Conservation (phyloP, 2,329 filamentous ascomycete genomes). For the Periglandula ipomoeae region DNA sequence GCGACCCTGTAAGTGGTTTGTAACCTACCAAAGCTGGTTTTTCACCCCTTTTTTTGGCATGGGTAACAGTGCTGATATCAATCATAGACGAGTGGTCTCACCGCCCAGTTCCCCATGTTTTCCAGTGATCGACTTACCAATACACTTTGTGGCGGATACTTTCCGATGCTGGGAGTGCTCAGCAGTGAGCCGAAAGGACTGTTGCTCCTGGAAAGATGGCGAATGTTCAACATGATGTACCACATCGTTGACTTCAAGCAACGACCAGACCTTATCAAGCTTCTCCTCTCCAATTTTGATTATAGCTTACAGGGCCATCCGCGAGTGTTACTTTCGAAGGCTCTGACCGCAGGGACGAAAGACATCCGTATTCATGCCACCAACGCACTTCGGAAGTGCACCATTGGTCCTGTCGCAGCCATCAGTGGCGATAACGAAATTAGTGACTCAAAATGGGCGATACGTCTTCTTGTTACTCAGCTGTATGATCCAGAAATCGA, state of each 20-base stretch:
- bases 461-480: constrained; percentile 93
- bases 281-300: constrained; percentile 84
- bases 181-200: constrained; percentile 77
- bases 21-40: not conserved
- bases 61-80: constrained; percentile 9
- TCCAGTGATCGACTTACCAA: constrained; percentile 75
- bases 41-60: too few relatives aligned
- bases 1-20: constrained; percentile 61
- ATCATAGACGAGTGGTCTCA: constrained; percentile 56
- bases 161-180: constrained; percentile 80
- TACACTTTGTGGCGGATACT: constrained; percentile 86
- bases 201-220: constrained; percentile 88
- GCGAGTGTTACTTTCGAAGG: constrained; percentile 85
- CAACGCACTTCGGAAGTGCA: constrained; percentile 78
- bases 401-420: constrained; percentile 41
- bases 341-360: constrained; percentile 83
- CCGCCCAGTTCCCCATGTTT: constrained; percentile 81
- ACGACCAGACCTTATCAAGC: constrained; percentile 82
- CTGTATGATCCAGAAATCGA: constrained; percentile 96
- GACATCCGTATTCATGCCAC: constrained; percentile 87
- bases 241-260: constrained; percentile 90
- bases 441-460: constrained; percentile 85
- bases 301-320: constrained; percentile 84
- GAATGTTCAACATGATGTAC: constrained; percentile 99
- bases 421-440: constrained; percentile 28